Evolutionary conservation across 2,329 filamentous ascomycete genomes (phyloP).

Genomic region (Fusarium incarnatum): DNA sequence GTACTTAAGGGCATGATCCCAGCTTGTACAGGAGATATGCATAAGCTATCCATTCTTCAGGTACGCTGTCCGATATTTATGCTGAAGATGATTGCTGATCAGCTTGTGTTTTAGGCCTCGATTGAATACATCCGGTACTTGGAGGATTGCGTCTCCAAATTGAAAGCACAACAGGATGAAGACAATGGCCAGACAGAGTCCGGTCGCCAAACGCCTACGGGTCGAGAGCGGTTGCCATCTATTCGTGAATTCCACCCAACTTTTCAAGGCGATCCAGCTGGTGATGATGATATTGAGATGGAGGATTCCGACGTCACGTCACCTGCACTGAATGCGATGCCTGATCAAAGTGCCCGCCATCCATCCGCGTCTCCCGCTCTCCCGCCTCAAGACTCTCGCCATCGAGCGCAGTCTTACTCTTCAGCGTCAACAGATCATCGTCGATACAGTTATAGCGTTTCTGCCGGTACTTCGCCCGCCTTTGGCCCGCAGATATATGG

Average conservation of each 20-base stretch:
- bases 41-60: slow-evolving; percentile 95
- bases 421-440: slow-evolving; percentile 64
- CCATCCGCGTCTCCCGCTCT: slow-evolving; percentile 66
- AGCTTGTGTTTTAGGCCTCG: slow-evolving; percentile 72
- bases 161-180: slow-evolving; percentile 71
- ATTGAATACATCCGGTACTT: slow-evolving; percentile 97
- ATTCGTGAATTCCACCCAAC: slow-evolving; percentile 56
- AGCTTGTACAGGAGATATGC: slow-evolving; percentile 96
- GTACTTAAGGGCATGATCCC: slow-evolving; percentile 96
- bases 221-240: slow-evolving; percentile 49
- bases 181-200: slow-evolving; percentile 47
- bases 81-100: slow-evolving; percentile 21
- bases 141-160: slow-evolving; percentile 84
- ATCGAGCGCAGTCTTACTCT: slow-evolving; percentile 66
- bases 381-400: slow-evolving; percentile 56
- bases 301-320: slow-evolving; percentile 63
- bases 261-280: slow-evolving; percentile 54
- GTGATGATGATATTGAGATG: slow-evolving; percentile 70
- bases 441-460: slow-evolving; percentile 62
- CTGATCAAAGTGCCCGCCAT: slow-evolving; percentile 52
- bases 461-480: slow-evolving; percentile 66
- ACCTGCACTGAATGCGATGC: slow-evolving; percentile 56
- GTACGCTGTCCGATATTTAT: slow-evolving; percentile 59
- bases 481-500: slow-evolving; percentile 64
- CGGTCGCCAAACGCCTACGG: slow-evolving; percentile 44